Conservation (phyloP, 768 basidiomycete species). For the Crucibulum laeve region DNA sequence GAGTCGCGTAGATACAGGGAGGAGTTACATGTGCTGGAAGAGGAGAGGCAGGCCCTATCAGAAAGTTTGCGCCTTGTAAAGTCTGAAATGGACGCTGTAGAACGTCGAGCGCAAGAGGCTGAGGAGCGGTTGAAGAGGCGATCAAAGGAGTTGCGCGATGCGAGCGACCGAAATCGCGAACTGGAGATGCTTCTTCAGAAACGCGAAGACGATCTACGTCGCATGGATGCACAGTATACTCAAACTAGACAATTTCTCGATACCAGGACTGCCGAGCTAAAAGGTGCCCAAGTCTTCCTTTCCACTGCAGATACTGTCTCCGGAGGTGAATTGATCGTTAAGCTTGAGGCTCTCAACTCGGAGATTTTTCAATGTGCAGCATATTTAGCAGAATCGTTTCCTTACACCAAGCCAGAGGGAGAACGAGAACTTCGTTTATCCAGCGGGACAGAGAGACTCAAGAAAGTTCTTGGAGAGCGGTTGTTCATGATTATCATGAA, state of each 20-base stretch:
- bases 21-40: no score
- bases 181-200: no score
- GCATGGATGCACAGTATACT: no score
- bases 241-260: constrained; percentile 27
- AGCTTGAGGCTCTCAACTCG: constrained; percentile 43
- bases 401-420: constrained; percentile 13
- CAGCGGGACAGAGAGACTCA: background rate
- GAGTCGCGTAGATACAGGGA: no score
- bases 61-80: no score
- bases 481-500: background rate
- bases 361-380: constrained; percentile 50
- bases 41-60: no score
- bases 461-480: background rate
- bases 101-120: no score
- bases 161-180: no score
- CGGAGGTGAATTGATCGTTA: constrained; percentile 41
- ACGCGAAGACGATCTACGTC: no score
- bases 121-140: no score
- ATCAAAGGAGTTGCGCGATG: no score
- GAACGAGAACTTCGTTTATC: constrained; percentile 5
- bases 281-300: constrained; percentile 44
- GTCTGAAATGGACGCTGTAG: no score
- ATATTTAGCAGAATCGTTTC: constrained; percentile 40
- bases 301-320: constrained; percentile 41
- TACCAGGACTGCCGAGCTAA: constrained; percentile 41